These are phyloP conservation scores for Triangularia verruculosa DNA, from an alignment of 2,329 filamentous ascomycete species.

Conservation along the genomic window DNA sequence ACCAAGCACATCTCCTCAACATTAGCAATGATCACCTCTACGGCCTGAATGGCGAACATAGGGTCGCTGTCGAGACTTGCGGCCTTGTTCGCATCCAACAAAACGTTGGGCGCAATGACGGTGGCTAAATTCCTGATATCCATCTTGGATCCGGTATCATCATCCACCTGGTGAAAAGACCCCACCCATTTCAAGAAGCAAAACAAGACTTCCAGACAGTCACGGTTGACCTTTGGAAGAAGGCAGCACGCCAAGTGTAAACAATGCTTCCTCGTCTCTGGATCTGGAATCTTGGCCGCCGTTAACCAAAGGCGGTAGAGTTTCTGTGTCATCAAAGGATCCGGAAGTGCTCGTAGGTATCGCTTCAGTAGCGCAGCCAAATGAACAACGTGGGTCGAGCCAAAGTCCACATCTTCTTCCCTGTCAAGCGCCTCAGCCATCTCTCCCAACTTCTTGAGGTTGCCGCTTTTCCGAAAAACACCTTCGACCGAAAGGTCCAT, in stretches of 20 bases:
- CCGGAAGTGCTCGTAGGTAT: constrained; percentile 89
- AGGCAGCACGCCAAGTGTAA: constrained; percentile 90
- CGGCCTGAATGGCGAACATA: constrained; percentile 89
- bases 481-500: constrained; percentile 99
- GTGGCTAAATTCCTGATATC: constrained; percentile 96
- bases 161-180: constrained; percentile 94
- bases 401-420: constrained; percentile 79
- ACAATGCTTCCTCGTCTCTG: constrained; percentile 77
- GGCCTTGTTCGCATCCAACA: constrained; percentile 67
- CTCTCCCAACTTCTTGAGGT: constrained; percentile 90
- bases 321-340: constrained; percentile 92
- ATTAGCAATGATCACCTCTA: constrained; percentile 84
- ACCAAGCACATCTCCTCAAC: constrained; percentile 98
- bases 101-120: constrained; percentile 93
- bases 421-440: constrained; percentile 82
- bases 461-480: constrained; percentile 98
- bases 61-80: constrained; percentile 77
- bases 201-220: constrained; percentile 92
- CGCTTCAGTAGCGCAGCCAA: constrained; percentile 92
- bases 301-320: constrained; percentile 87
- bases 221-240: constrained; percentile 85
- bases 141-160: constrained; percentile 98
- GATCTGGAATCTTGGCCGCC: constrained; percentile 81
- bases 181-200: constrained; percentile 96
- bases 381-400: constrained; percentile 86